A percentile compares a stretch with the other conserved stretches of the same genome.
Conservation (phyloP, 2,329 filamentous ascomycete genomes). For the Alternaria burnsii region DNA sequence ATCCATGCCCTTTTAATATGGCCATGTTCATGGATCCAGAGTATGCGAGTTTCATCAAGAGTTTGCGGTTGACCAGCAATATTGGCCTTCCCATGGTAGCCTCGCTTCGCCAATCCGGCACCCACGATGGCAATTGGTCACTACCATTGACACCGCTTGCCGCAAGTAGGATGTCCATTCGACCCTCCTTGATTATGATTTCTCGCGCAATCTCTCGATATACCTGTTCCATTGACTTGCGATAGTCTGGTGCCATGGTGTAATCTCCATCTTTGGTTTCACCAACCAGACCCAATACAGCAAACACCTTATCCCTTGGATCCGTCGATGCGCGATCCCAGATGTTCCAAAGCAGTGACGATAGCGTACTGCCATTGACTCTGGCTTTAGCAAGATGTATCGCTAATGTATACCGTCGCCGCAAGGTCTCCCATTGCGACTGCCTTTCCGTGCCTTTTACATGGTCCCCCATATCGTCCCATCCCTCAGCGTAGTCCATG, state of each 20-base stretch:
- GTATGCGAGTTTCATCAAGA: background rate
- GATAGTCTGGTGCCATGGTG: background rate
- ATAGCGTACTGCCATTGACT: background rate
- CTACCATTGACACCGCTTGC: background rate
- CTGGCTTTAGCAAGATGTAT: background rate
- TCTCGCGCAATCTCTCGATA: background rate
- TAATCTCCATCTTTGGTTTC: rapidly evolving
- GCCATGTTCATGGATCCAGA: background rate
- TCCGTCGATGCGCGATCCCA: background rate
- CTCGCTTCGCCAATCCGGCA: background rate
- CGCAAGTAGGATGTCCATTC: background rate
- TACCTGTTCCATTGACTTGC: background rate
- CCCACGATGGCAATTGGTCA: background rate
- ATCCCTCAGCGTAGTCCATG: background rate
- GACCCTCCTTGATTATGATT: background rate
- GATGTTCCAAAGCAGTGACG: background rate
- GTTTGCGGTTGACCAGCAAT: background rate
- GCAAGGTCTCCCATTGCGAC: background rate
- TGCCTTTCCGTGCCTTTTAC: background rate
- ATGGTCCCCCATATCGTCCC: background rate
- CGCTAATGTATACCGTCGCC: background rate
- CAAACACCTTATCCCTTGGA: background rate
- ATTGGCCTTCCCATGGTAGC: background rate
- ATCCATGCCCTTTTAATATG: background rate
- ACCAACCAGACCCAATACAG: background rate